phyloP scores from a whole-genome alignment of 2,329 filamentous ascomycete species.

The Fusarium nanum region DNA sequence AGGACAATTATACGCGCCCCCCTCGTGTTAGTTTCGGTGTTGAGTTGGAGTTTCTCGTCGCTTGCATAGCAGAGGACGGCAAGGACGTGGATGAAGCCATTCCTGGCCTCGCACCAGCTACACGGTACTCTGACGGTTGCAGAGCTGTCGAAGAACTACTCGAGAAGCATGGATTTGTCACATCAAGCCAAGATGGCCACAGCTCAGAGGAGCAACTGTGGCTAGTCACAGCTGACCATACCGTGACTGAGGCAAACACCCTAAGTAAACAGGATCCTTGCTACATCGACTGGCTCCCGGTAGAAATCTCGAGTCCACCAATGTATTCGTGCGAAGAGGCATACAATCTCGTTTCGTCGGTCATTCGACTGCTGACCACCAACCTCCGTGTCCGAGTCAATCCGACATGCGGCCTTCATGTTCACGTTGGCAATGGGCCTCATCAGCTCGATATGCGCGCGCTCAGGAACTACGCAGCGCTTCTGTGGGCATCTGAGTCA shows the following conservation, averaged over 20 bases:
- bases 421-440: constrained; percentile 53
- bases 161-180: not conserved
- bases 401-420: constrained; percentile 50
- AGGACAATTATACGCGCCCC: constrained; percentile 27
- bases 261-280: not conserved
- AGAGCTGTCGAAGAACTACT: constrained; percentile 1
- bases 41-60: constrained; percentile 37
- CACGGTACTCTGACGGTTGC: not conserved
- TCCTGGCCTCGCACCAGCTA: constrained; percentile 7
- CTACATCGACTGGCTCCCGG: constrained; percentile 33
- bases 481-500: constrained; percentile 53
- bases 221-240: constrained; percentile 14
- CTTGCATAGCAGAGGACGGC: not conserved
- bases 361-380: constrained; percentile 50
- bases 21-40: constrained; percentile 38
- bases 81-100: constrained; percentile 7
- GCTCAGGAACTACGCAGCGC: constrained; percentile 48
- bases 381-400: constrained; percentile 51
- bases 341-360: constrained; percentile 46
- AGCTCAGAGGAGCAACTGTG: constrained; percentile 3
- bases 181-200: not conserved
- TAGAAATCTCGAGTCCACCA: constrained; percentile 53
- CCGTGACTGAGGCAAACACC: not conserved
- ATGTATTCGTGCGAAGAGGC: constrained; percentile 47
- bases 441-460: constrained; percentile 46